Conservation (phyloP, 108 stramenopile genomes). For the Cylindrotheca closterium region DNA sequence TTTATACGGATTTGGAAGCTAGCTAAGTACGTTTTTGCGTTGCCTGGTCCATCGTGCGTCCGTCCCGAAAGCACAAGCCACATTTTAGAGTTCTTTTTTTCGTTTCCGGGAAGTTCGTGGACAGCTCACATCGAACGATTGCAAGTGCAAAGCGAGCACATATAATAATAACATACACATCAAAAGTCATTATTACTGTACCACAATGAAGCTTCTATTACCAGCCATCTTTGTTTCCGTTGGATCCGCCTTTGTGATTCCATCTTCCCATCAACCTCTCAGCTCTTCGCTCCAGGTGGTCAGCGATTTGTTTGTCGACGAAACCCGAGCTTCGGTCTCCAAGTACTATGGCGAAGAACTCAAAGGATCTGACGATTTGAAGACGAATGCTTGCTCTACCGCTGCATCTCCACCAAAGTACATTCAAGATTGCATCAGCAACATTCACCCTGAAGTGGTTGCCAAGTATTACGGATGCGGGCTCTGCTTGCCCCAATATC, state of each 20-base stretch:
- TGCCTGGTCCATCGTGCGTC: too few relatives aligned
- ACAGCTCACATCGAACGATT: too few relatives aligned
- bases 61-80: too few relatives aligned
- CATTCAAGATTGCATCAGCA: conserved; percentile 71
- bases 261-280: neutral
- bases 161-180: too few relatives aligned
- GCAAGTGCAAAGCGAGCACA: too few relatives aligned
- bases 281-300: neutral
- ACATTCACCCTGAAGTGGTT: conserved; percentile 82
- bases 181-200: too few relatives aligned
- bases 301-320: conserved; percentile 16
- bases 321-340: conserved; percentile 50
- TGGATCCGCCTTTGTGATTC: conserved; percentile 18
- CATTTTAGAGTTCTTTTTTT: too few relatives aligned
- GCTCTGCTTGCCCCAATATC: conserved; percentile 85
- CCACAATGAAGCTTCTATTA: neutral
- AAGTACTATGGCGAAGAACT: conserved; percentile 89
- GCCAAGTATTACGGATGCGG: conserved; percentile 97
- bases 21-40: too few relatives aligned
- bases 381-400: conserved; percentile 97
- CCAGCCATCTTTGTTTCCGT: neutral
- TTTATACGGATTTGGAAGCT: too few relatives aligned
- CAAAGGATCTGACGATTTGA: conserved; percentile 76
- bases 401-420: conserved; percentile 69
- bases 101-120: too few relatives aligned